Base-by-base conservation (phyloP, 768 basidiomycete genomes). In the Chalciporus pseudorubinellus region DNA sequence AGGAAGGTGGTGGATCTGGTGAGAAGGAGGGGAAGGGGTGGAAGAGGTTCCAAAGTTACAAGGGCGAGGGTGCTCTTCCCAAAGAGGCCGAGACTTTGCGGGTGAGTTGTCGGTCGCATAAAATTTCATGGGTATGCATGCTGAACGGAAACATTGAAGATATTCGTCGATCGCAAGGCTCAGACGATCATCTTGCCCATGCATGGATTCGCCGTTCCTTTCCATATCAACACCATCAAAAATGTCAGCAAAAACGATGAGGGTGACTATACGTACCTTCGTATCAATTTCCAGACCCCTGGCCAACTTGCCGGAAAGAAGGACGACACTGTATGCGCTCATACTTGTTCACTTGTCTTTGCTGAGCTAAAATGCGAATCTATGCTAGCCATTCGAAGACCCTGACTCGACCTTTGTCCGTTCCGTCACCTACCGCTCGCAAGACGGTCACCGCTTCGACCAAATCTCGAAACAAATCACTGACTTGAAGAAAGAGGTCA, bases 151-250 rank as follows among this genome's bases (percentile, higher is more conserved):
- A 18, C 26, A 16, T 50, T 34, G 7, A 59, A 98, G 94, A 90
- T 99, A 49, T 82, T 78, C 55, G 89, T 98, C 22, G 97, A 99
- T 66, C 84, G 90, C 59, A 92, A 93, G 66, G 82, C 88, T 14
- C 85, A 89, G 55, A 92, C 94, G 0, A 86, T 98, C 46, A 81
- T 98, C 41, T 70, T 98, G 4, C 97, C 97, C 14, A 85, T 98
- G 57, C 84, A 98, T 61, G 97, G 97, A 3, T 98, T 88, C 61
- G 92, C 94, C 0, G 94, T 95, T 0, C 94, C 95, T 0, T 98
- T 95, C 77, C 97, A 99, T 66, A 95, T 98, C 72, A 95, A 95
- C 64, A 93, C 93, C 2, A 92, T 99, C 57, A 98, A 99, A 74
- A 98, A 95, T 65, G 90, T 88, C 26, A 94, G 89, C 76, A 98